These are phyloP conservation scores for Ophiostoma australiae DNA, from an alignment of 2,329 filamentous ascomycete genomes.

Conservation along the genomic window DNA sequence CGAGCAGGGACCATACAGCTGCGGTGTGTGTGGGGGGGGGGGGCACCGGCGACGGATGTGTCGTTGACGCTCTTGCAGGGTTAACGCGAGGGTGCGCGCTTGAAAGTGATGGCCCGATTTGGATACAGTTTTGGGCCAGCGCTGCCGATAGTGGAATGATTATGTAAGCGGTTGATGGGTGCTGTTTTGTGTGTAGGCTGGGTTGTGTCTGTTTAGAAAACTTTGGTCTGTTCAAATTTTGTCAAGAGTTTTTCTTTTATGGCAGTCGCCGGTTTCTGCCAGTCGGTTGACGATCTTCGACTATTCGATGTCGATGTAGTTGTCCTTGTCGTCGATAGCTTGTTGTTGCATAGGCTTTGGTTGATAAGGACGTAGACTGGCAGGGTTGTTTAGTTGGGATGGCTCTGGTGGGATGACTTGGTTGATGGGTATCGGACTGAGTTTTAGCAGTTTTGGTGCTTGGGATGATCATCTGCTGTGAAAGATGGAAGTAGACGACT, in stretches of 20 bases:
- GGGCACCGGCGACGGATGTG: neutral
- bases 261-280: no score
- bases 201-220: neutral
- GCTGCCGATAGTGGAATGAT: slow-evolving; percentile 10
- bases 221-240: no score
- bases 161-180: neutral
- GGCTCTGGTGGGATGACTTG: no score
- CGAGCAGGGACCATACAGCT: neutral
- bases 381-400: neutral
- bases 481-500: neutral
- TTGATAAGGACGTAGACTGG: neutral
- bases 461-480: no score
- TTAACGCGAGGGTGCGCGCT: neutral
- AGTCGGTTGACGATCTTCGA: no score
- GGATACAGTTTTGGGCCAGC: neutral
- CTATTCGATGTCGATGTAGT: neutral
- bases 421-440: neutral
- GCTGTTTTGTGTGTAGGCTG: neutral
- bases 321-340: neutral
- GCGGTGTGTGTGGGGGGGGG: neutral
- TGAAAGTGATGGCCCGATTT: neutral
- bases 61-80: neutral
- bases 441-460: neutral
- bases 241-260: no score
- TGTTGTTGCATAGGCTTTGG: neutral